Conservation (phyloP, 2,329 filamentous ascomycete species). For the Penicillium sp. region DNA sequence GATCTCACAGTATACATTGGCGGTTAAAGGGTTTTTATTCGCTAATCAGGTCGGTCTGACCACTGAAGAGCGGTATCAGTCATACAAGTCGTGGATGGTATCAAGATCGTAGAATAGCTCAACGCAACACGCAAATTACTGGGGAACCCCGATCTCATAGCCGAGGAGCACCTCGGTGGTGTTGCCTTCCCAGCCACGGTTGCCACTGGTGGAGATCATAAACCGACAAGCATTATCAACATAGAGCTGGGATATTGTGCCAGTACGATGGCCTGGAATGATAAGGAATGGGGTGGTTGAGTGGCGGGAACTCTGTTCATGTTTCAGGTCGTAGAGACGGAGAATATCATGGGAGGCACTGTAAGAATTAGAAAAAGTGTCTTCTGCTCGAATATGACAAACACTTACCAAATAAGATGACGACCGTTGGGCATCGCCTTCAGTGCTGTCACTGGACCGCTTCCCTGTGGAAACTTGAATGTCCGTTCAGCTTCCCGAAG, state of each 20-base stretch:
- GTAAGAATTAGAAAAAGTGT: constrained; percentile 4
- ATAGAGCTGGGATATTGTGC: constrained; percentile 80
- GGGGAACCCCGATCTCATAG: constrained; percentile 71
- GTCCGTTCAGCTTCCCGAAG: constrained; percentile 69
- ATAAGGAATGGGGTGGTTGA: constrained; percentile 92
- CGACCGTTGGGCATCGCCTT: constrained; percentile 87
- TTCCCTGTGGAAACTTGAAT: constrained; percentile 84
- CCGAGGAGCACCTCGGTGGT: constrained; percentile 87
- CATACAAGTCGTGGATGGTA: constrained; percentile 8
- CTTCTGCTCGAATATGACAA: no score
- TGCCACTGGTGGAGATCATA: constrained; percentile 88
- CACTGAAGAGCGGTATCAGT: background rate
- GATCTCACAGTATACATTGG: background rate
- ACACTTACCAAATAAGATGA: constrained; percentile 74
- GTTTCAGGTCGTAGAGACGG: constrained; percentile 79
- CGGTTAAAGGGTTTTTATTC: background rate
- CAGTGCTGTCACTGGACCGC: constrained; percentile 82
- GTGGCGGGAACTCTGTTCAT: constrained; percentile 61
- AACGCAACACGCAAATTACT: constrained; percentile 8
- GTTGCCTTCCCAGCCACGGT: constrained; percentile 88
- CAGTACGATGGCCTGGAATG: constrained; percentile 82
- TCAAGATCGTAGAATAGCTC: background rate
- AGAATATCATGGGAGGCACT: constrained; percentile 92
- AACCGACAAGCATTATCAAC: constrained; percentile 83
- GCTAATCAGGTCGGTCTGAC: background rate